Percentiles rank a stretch among this genome's conserved stretches.
Evolutionary conservation across 1,139 yeast genomes (phyloP).

Genomic region (Kurtzmaniella quercitrusa): DNA sequence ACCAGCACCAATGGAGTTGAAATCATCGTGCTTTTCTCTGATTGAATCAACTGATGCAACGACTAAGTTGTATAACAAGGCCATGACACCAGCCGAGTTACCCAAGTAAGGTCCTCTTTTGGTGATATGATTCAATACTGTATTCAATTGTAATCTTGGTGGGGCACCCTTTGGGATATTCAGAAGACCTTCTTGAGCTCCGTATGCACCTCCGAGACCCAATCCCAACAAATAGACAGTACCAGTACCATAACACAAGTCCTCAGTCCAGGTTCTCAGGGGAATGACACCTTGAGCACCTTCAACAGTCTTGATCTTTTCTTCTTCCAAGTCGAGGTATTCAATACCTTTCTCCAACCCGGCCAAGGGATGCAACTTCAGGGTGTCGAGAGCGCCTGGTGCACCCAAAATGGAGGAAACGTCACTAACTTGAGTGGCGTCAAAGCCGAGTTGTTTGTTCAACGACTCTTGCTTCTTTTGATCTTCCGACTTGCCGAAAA

Average conservation of each 20-base stretch:
- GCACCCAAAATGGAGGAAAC: conserved; percentile 58
- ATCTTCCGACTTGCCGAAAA: conserved; percentile 46
- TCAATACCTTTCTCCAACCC: conserved; percentile 88
- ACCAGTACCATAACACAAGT: conserved; percentile 96
- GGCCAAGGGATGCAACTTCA: conserved; percentile 87
- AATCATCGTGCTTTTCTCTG: conserved; percentile 86
- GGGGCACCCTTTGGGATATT: conserved; percentile 73
- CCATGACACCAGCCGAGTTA: conserved; percentile 91
- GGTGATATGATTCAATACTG: conserved; percentile 86
- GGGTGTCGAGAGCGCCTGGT: conserved; percentile 64
- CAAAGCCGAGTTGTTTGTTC: conserved; percentile 55
- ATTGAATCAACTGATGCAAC: conserved; percentile 74
- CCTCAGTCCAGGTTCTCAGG: conserved; percentile 95
- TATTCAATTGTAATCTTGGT: conserved; percentile 76
- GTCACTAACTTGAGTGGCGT: conserved; percentile 62
- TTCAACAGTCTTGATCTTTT: conserved; percentile 63
- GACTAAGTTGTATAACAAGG: conserved; percentile 79
- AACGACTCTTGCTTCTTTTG: conserved; percentile 25
- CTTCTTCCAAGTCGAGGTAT: conserved; percentile 84
- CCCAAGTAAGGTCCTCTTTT: conserved; percentile 95
- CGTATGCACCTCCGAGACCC: conserved; percentile 85
- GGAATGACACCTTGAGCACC: conserved; percentile 91
- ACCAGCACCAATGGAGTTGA: conserved; percentile 84
- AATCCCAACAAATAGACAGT: conserved; percentile 78
- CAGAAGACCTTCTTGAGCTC: conserved; percentile 78